Evolutionary conservation across 2,329 filamentous ascomycete species (phyloP), one percentile per base, ranked within the genome.

Genomic region (Venturia asperata): DNA sequence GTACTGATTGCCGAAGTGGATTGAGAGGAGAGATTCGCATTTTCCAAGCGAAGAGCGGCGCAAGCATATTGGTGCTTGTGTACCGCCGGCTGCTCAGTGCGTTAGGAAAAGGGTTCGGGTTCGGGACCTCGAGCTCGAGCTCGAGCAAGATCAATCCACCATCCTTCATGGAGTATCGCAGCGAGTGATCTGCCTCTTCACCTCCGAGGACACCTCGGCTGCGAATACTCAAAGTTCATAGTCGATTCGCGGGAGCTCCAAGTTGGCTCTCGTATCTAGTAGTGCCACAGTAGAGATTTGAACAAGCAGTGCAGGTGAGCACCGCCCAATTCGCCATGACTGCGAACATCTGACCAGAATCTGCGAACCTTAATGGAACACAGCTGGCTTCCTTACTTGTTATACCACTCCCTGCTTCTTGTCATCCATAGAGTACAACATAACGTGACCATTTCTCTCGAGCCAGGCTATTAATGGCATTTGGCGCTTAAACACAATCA

Each of bases 391-490:
- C 49, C n/a, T n/a, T 34, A 34, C 30, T 34, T 34, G 6, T 55
- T 55, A 34, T 55, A 37, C 21, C 4, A 10, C 19, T 24, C 10
- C 17, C 21, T 24, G 9, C 45, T n/a, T 9, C 30, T 15, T 37
- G 30, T 37, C 27, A 56, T n/a, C 17, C 52, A 34, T 9, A 56
- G 19, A 56, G 52, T 56, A n/a, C 15, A 55, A 6, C 30, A 37
- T 58, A 37, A 58, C 52, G 52, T 58, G 52, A 58, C 45, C 45
- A n/a, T 47, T 47, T 9, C 45, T 41, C 4, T n/a, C 30, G 30
- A 11, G 13, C 27, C 11, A n/a, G 27, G 21, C 30, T 58, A 58
- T 55, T 34, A 11, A 17, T 56, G 52, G n/a, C 3, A n/a, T n/a
- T 37, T 3, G 52, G 52, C 27, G 52, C 27, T 52, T 37, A 37